A percentile compares a stretch with the other conserved stretches of the same genome.
Conservation (phyloP, 768 basidiomycete genomes). For the Phaffia australis region DNA sequence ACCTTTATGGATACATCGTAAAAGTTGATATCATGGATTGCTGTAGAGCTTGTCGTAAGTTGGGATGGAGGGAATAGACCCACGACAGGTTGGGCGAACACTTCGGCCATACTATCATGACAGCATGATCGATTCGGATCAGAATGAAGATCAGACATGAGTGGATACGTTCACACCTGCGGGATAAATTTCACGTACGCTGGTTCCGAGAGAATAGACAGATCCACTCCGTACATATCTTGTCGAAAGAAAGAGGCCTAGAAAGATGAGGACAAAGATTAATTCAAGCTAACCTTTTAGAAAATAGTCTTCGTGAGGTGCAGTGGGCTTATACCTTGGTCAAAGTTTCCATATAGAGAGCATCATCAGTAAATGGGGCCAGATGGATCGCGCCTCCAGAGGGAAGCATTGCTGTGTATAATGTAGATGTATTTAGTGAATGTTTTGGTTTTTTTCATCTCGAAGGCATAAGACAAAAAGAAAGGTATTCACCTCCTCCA, state of each 20-base stretch:
- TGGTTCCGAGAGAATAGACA: slow-evolving; percentile 4
- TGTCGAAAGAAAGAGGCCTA: slow-evolving; percentile 19
- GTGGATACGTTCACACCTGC: not conserved
- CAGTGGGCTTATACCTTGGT: slow-evolving; percentile 5
- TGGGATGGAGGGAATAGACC: slow-evolving; percentile 22
- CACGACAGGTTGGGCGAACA: slow-evolving; percentile 23
- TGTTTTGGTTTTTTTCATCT: not conserved
- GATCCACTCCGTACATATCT: slow-evolving; percentile 25
- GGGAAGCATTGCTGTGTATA: slow-evolving; percentile 20
- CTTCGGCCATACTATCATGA: slow-evolving; percentile 3
- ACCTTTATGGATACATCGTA: slow-evolving; percentile 18
- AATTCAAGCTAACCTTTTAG: too few species aligned
- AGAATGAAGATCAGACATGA: not conserved
- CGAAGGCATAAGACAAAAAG: not conserved
- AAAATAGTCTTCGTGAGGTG: too few species aligned
- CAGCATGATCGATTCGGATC: too few species aligned
- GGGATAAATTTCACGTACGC: slow-evolving; percentile 2
- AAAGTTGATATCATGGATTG: slow-evolving; percentile 20
- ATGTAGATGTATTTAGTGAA: not conserved
- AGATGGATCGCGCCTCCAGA: slow-evolving; percentile 22
- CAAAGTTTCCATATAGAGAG: slow-evolving; percentile 22
- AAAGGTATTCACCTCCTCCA: slow-evolving; percentile 12
- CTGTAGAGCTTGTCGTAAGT: slow-evolving; percentile 3
- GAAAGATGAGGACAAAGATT: not conserved
- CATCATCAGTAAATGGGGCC: slow-evolving; percentile 25